Conservation (phyloP, 352 stramenopile genomes). For the Blastocystis sp. region DNA sequence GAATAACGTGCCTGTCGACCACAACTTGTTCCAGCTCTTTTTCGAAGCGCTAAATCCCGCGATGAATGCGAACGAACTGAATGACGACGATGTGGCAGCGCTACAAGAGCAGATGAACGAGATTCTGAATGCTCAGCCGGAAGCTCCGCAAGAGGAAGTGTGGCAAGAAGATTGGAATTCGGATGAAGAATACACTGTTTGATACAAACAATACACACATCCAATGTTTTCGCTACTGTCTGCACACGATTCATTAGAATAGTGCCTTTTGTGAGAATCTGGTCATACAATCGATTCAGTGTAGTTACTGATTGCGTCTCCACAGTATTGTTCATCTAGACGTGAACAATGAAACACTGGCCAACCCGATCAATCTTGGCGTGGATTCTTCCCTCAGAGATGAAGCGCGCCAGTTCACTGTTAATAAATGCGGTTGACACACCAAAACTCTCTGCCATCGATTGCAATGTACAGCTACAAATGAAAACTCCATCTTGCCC, state of each 20-base stretch:
- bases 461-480: constrained; percentile 46
- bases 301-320: constrained; percentile 16
- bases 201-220: constrained; percentile 30
- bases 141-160: background rate
- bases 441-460: constrained; percentile 55
- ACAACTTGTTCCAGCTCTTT: constrained; percentile 28
- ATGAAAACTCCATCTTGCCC: background rate
- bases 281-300: constrained; percentile 2
- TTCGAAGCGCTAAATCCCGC: constrained; percentile 29
- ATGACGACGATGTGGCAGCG: constrained; percentile 38
- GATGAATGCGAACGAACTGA: constrained; percentile 24
- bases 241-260: constrained; percentile 34
- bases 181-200: background rate
- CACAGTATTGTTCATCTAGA: constrained; percentile 26
- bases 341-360: background rate
- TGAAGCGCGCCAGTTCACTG: constrained; percentile 41
- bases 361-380: constrained; percentile 50
- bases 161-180: constrained; percentile 46
- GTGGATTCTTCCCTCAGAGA: constrained; percentile 51
- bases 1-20: constrained; percentile 27
- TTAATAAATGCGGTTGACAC: constrained; percentile 57
- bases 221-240: constrained; percentile 1
- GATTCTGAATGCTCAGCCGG: background rate
- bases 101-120: constrained; percentile 39
- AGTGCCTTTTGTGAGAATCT: constrained; percentile 27